Conservation (phyloP, 1,139 yeast species). For the Geotrichum carabidarum region DNA sequence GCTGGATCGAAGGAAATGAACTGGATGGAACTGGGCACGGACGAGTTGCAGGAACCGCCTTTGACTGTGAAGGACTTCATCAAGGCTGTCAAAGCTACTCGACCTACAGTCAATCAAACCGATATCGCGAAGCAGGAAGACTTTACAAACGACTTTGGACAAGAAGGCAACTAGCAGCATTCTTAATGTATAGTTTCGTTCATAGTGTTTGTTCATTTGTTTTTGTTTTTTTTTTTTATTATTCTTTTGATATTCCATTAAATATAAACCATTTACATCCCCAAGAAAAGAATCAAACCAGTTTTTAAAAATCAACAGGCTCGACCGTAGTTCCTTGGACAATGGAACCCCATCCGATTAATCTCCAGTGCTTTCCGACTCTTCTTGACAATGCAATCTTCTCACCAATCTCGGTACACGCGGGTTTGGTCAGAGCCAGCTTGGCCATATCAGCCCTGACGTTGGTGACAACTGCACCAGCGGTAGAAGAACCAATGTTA, state of each 20-base stretch:
- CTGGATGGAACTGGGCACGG: conserved; percentile 90
- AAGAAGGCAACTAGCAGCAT: conserved; percentile 56
- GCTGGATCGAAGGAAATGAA: conserved; percentile 77
- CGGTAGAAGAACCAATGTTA: conserved; percentile 97
- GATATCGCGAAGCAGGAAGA: conserved; percentile 82
- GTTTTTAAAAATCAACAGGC: conserved; percentile 26
- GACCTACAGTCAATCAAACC: conserved; percentile 87
- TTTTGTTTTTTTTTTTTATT: no score
- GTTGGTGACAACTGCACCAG: conserved; percentile 97
- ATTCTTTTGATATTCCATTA: no score
- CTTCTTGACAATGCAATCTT: conserved; percentile 98
- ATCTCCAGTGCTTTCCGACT: conserved; percentile 99
- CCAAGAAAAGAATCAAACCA: no score
- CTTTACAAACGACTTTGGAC: conserved; percentile 93
- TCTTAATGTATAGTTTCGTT: not conserved
- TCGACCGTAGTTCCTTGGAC: conserved; percentile 64
- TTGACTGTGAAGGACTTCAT: conserved; percentile 87
- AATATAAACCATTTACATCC: no score
- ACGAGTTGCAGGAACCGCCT: conserved; percentile 84
- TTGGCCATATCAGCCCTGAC: conserved; percentile 99
- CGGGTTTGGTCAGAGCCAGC: conserved; percentile 92
- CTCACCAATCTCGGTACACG: conserved; percentile 97
- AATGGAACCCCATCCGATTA: conserved; percentile 99
- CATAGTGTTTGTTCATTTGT: no score
- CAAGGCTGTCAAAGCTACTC: conserved; percentile 82